phyloP scores from a whole-genome alignment of 2,329 filamentous ascomycete genomes.

The Trichoderma cornu-damae region DNA sequence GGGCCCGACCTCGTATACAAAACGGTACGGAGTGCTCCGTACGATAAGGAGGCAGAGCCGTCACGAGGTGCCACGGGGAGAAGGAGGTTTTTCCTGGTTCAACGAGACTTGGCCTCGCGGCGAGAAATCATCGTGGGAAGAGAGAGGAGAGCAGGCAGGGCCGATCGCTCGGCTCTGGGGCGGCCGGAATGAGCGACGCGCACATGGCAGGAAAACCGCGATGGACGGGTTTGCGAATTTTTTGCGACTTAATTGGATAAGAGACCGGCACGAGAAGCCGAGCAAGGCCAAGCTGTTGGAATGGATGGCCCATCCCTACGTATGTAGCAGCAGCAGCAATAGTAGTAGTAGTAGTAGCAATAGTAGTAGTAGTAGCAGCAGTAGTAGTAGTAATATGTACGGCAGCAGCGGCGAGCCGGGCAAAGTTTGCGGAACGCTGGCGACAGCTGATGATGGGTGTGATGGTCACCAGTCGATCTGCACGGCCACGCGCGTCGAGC shows the following conservation, averaged over 20 bases:
- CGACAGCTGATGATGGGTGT: background rate
- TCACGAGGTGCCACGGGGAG: background rate
- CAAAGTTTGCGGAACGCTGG: too few relatives aligned
- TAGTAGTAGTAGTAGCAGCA: background rate
- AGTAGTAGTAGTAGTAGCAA: background rate
- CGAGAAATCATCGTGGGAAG: background rate
- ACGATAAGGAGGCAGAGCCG: background rate
- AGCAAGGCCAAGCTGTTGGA: background rate
- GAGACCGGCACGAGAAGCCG: constrained; percentile 1
- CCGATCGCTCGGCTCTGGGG: background rate
- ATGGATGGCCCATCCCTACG: too few relatives aligned
- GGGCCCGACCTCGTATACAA: background rate
- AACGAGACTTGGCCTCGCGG: background rate
- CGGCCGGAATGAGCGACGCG: constrained; percentile 12
- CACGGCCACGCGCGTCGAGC: constrained; percentile 4
- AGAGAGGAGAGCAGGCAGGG: background rate
- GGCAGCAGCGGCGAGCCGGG: too few relatives aligned
- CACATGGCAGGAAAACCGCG: background rate
- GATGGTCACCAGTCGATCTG: too few relatives aligned
- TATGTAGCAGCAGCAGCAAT: background rate
- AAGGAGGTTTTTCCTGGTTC: background rate
- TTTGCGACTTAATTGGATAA: background rate
- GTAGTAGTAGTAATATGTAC: too few relatives aligned
- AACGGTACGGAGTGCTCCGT: background rate
- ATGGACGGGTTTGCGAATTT: too few relatives aligned